These are phyloP conservation scores for Syncephalis fuscata DNA, from an alignment of 371 early-diverging fungal species.

Conservation along the genomic window DNA sequence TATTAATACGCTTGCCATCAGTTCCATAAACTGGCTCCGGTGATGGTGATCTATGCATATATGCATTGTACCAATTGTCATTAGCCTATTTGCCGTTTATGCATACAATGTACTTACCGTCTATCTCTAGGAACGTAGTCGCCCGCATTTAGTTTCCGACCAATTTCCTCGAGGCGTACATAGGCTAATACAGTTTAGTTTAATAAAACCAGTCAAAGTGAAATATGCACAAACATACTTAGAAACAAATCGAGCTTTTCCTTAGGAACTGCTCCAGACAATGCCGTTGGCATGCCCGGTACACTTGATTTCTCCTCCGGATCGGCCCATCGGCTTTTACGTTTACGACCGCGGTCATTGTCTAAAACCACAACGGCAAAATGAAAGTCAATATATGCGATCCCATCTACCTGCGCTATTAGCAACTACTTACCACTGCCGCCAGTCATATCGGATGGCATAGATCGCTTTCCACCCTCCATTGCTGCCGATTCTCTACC, in stretches of 20 bases:
- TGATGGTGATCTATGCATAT: slow-evolving; percentile 54
- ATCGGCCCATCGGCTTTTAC: slow-evolving; percentile 79
- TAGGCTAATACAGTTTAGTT: slow-evolving; percentile 26
- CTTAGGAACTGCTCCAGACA: slow-evolving; percentile 51
- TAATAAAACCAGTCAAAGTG: background rate
- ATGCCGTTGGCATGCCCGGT: slow-evolving; percentile 68
- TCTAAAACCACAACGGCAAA: no score
- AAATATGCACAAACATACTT: slow-evolving; percentile 22
- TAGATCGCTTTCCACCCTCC: no score
- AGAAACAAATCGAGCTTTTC: slow-evolving; percentile 73
- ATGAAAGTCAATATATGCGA: no score
- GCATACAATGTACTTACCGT: slow-evolving; percentile 23
- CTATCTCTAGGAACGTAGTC: slow-evolving; percentile 67
- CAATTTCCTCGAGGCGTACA: slow-evolving; percentile 81
- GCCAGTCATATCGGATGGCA: no score
- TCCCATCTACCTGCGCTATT: no score
- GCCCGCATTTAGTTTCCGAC: slow-evolving; percentile 55
- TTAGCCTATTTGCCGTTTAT: background rate
- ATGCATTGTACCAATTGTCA: background rate
- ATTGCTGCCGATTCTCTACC: no score
- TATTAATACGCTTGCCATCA: slow-evolving; percentile 89
- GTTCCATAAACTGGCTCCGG: slow-evolving; percentile 84
- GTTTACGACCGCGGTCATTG: slow-evolving; percentile 27
- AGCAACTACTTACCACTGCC: no score
- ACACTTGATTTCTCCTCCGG: slow-evolving; percentile 45